Base-by-base conservation (phyloP, 805 yeast genomes). In the Lachancea mirantina region DNA sequence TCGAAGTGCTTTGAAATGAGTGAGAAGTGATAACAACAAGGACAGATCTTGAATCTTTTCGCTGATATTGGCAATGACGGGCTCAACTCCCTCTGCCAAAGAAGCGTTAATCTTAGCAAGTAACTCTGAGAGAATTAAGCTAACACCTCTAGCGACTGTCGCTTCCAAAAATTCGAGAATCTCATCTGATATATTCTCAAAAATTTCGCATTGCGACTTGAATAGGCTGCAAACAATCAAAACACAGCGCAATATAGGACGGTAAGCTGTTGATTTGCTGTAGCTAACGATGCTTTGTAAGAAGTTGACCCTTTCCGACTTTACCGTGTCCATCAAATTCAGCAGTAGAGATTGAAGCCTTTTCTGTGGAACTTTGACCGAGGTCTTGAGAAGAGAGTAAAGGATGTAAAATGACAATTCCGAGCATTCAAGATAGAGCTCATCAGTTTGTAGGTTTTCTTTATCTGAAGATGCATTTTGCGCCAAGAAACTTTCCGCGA, bases 61-160 rank as follows among this genome's bases (percentile, higher is more conserved):
- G 23, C 61, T 57, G 32, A 72, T 49, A 21, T 65, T 56, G 2
- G 45, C 40, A 7, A 65, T 49, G 13, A 50, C 50, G 2, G 57
- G 54, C 19, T 55, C 52, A 25, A 59, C 61, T 8, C 50, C 57
- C 36, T 50, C 57, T 13, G 64, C 49, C 27, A 69, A 47, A 26
- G 67, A 52, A 4, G 40, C 55, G 29, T 45, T 49, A 8, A 75
- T 72, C 26, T 72, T 76, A 26, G 74, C 65, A 42, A 78, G 81
- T 13, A 80, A 65, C 17, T 76, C 70, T 6, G 72, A 65, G 35
- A 79, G 65, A 17, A 82, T 55, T 2, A 72, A 62, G 23, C 70
- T 70, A n/a, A 80, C 67, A 1, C 92, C 84, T 42, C 69, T 73
- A 6, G 84, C 72, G 18, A 82, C 68, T 8, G 83, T 72, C 24